Evolutionary conservation across 768 basidiomycete genomes (phyloP).

Genomic region (Coprinopsis cinerea): DNA sequence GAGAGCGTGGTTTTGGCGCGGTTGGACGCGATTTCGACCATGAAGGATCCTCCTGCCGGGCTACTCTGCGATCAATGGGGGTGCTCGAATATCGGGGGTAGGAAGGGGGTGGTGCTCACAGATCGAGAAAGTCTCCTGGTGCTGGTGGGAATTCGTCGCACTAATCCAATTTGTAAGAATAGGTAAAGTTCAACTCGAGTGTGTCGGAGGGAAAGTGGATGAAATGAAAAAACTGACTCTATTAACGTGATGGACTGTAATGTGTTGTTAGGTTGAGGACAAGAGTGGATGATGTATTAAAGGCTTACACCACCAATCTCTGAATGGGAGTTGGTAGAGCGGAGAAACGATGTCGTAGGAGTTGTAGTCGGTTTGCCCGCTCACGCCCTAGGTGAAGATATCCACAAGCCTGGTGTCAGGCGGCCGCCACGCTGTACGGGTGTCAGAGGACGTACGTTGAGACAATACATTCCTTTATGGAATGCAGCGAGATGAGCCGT

Average conservation of each 20-base stretch:
- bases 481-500: slow-evolving; percentile 39
- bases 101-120: slow-evolving; percentile 25
- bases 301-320: slow-evolving; percentile 42
- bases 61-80: slow-evolving; percentile 19
- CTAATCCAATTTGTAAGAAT: slow-evolving; percentile 18
- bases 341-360: slow-evolving; percentile 33
- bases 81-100: not conserved
- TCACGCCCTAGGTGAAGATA: slow-evolving; percentile 22
- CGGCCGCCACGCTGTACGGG: no score
- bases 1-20: slow-evolving; percentile 41
- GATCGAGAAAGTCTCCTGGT: slow-evolving; percentile 33
- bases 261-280: slow-evolving; percentile 6
- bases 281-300: not conserved
- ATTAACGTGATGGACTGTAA: slow-evolving; percentile 31
- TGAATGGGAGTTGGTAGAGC: slow-evolving; percentile 34
- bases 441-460: slow-evolving; percentile 27
- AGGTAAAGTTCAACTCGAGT: not conserved
- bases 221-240: slow-evolving; percentile 19
- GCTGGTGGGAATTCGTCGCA: slow-evolving; percentile 39
- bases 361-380: slow-evolving; percentile 30
- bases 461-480: slow-evolving; percentile 40
- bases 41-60: slow-evolving; percentile 43
- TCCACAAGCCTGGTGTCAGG: no score
- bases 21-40: slow-evolving; percentile 44
- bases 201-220: not conserved